These are phyloP conservation scores for Periglandula ipomoeae DNA, from an alignment of 2,329 filamentous ascomycete species.

Conservation along the genomic window DNA sequence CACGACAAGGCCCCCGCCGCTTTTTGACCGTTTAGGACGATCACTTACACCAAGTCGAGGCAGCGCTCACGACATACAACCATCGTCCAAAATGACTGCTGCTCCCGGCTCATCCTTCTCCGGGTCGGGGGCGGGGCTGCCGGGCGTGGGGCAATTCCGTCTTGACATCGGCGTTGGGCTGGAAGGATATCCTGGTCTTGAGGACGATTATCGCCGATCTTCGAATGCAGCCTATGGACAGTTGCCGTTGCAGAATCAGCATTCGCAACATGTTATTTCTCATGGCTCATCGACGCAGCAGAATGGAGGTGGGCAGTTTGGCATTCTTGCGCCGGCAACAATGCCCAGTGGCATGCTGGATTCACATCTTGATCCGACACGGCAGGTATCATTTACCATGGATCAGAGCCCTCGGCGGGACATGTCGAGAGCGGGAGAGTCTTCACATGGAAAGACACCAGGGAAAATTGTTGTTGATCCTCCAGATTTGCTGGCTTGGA, in stretches of 20 bases:
- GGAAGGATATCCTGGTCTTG: neutral
- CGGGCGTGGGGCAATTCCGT: slow-evolving; percentile 8
- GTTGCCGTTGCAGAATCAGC: neutral
- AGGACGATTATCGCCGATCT: neutral
- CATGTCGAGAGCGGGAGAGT: slow-evolving; percentile 15
- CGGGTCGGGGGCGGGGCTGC: slow-evolving; percentile 6
- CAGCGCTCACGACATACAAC: neutral
- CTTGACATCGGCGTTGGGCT: slow-evolving; percentile 5
- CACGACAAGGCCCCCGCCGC: neutral
- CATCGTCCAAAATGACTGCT: neutral
- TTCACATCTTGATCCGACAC: neutral
- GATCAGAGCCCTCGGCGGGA: neutral
- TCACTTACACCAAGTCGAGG: neutral
- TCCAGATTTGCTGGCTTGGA: slow-evolving; percentile 59
- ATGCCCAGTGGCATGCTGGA: slow-evolving; percentile 10
- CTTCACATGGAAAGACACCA: slow-evolving; percentile 40
- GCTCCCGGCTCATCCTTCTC: slow-evolving; percentile 2
- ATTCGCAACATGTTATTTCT: neutral
- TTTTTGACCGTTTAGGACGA: neutral
- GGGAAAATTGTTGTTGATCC: slow-evolving; percentile 54
- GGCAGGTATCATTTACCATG: neutral
- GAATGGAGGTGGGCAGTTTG: slow-evolving; percentile 29
- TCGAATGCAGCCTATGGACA: neutral
- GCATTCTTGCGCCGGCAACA: slow-evolving; percentile 31
- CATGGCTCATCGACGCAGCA: too few species aligned